Evolutionary conservation across 2,329 filamentous ascomycete species (phyloP).

Genomic region (Zymoseptoria tritici): DNA sequence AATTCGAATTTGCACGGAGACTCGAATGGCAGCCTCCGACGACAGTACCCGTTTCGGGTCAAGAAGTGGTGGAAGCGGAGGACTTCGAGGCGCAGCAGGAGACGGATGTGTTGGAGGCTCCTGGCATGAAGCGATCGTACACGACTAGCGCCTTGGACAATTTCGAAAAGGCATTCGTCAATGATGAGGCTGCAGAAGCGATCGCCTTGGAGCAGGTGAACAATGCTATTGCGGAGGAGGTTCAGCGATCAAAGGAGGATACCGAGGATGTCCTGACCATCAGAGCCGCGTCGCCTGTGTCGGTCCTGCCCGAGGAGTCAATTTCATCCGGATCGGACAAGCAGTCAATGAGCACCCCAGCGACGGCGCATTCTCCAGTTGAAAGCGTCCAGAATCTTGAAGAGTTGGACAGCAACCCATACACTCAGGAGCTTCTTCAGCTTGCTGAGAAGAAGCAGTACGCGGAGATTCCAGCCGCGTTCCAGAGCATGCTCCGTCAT

Average conservation of each 20-base stretch:
- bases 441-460: slow-evolving; percentile 67
- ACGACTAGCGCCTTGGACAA: slow-evolving; percentile 53
- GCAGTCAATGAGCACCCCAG: slow-evolving; percentile 17
- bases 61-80: slow-evolving; percentile 32
- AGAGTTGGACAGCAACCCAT: slow-evolving; percentile 52
- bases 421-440: slow-evolving; percentile 70
- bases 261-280: slow-evolving; percentile 28
- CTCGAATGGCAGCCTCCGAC: slow-evolving; percentile 73
- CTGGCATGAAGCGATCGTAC: slow-evolving; percentile 42
- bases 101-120: slow-evolving; percentile 18
- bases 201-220: slow-evolving; percentile 73
- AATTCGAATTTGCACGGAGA: slow-evolving; percentile 80
- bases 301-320: slow-evolving; percentile 6
- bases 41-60: slow-evolving; percentile 31
- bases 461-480: slow-evolving; percentile 81
- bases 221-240: slow-evolving; percentile 73
- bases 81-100: slow-evolving; percentile 29
- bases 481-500: slow-evolving; percentile 80
- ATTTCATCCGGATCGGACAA: slow-evolving; percentile 13
- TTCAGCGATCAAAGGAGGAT: slow-evolving; percentile 52
- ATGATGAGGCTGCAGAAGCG: slow-evolving; percentile 39
- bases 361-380: slow-evolving; percentile 21
- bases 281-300: slow-evolving; percentile 12
- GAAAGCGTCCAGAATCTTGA: slow-evolving; percentile 9
- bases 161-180: slow-evolving; percentile 47